phyloP scores from a whole-genome alignment of 108 stramenopile genomes.

The Asterionellopsis glacialis region DNA sequence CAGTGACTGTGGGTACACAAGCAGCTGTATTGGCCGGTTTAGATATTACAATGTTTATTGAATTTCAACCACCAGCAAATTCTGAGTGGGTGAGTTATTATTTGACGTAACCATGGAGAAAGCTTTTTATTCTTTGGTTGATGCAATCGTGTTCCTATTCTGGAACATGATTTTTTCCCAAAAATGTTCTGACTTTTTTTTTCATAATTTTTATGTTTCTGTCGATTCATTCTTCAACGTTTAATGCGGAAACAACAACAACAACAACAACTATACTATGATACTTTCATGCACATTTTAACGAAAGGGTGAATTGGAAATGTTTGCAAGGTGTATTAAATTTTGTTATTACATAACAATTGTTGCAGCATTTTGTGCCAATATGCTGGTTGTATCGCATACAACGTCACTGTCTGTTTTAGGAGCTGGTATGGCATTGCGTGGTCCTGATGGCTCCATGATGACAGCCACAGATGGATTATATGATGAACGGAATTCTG shows the following conservation, averaged over 20 bases:
- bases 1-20: conserved; percentile 86
- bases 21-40: conserved; percentile 85
- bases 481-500: conserved; percentile 65
- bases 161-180: too few species aligned
- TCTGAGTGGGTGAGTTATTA: conserved; percentile 54
- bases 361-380: conserved; percentile 77
- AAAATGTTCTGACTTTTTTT: too few species aligned
- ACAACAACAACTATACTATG: neutral
- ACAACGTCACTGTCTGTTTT: conserved; percentile 78
- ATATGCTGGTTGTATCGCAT: conserved; percentile 80
- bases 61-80: conserved; percentile 71
- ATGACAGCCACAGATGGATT: conserved; percentile 88
- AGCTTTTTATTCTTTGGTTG: neutral
- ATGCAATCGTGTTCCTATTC: neutral
- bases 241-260: neutral
- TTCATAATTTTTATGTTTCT: too few species aligned
- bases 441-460: conserved; percentile 90
- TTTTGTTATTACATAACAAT: conserved; percentile 76
- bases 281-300: neutral
- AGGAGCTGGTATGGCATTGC: conserved; percentile 77
- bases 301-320: conserved; percentile 10
- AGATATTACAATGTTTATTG: conserved; percentile 92
- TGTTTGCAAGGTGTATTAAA: conserved; percentile 39
- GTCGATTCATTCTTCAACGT: too few species aligned
- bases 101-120: neutral